Evolutionary conservation across 2,329 filamentous ascomycete species (phyloP), one percentile per base, ranked within the genome.

Genomic region (Fusarium tjaetaba): DNA sequence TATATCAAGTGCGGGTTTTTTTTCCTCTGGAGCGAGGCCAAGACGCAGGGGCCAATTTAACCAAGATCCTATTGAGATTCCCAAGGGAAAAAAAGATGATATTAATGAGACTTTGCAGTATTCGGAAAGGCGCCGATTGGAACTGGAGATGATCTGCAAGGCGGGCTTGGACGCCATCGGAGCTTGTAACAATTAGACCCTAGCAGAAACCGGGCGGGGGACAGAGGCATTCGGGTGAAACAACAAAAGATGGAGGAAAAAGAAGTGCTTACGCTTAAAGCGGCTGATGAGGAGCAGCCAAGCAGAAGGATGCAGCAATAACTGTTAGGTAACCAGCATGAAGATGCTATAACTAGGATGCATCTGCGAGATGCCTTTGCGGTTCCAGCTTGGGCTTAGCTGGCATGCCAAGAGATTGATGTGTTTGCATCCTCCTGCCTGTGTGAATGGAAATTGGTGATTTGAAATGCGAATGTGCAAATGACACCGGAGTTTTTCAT

Each of bases 131-230:
- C 71, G 78, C 68, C 76, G 78, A 79, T 80, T 71, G 62, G 66
- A 78, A 76, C 71, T 75, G 77, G 79, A 80, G 72, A 79, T 77
- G 79, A 81, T 81, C 79, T 77, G 71, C 78, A 60, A 68, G 53
- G 65, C 63, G 56, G 69, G 69, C 56, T 75, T 59, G 56, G 70
- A 57, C 61, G 64, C 70, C 60, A 76, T 68, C 59, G 53, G 65
- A 59, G 62, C 72, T 68, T 65, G 65, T 59, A 70, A 56, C 62
- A 65, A 77, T 68, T 76, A 68, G 74, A 61, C 60, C 70, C 61
- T 51, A 39, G 53, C 43, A 67, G 39, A 62, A 72, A 72, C 73
- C 64, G 55, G 68, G 65, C 52, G 42, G 55, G 58, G 63, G 61
- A 46, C 41, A 41, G 30, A 65, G 46, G 62, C 57, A 62, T 53